Base-by-base conservation (phyloP, 352 stramenopile genomes). In the Aphanomyces invadans region DNA sequence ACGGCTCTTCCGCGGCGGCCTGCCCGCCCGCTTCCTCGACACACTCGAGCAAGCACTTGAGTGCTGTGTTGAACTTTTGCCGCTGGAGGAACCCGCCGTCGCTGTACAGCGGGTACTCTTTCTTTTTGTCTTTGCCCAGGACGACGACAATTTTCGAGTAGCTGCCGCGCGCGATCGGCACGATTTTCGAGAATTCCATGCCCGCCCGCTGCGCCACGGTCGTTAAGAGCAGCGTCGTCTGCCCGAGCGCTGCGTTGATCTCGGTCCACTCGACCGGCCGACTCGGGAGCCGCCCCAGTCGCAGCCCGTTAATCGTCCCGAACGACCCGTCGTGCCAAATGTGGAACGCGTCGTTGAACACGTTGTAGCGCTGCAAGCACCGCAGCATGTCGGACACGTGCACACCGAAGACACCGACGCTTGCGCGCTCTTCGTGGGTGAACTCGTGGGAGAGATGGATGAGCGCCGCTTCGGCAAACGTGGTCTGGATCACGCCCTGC, bases 251-350 rank as follows among this genome's bases (percentile, higher is more conserved):
- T 0, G 88, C 87, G 54, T 96, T 96, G 69, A 96, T 96, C 71
- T 96, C 88, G 32, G 87, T 76, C 86, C 84, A 96, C 60, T 95
- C 88, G 45, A 96, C 88, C 1, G 86, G 83, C 21, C 89, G 85
- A 0, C 79, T 83, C 2, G 86, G 84, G 36, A 95, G 70, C 4
- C 86, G 80, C 9, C 89, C 89, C 31, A 96, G 81, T 0, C 88
- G 81, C 7, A 96, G 74, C 0, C 85, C 86, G 36, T 94, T 96
- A 64, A 96, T 96, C 45, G 87, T 95, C 39, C 83, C 88, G 62
- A 96, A 95, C 0, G 87, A 64, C 7, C 88, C 88, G 52, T 93
- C 85, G 72, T 95, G 89, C 89, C 89, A 96, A 55, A 96, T 95
- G 70, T 92, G 88, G 55, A 96, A 96, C 11, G 90, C 83, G 55